These are phyloP conservation scores for Pterocarpus macrocarpus DNA, from an alignment of 306 rosid genomes.

Conservation along the genomic window DNA sequence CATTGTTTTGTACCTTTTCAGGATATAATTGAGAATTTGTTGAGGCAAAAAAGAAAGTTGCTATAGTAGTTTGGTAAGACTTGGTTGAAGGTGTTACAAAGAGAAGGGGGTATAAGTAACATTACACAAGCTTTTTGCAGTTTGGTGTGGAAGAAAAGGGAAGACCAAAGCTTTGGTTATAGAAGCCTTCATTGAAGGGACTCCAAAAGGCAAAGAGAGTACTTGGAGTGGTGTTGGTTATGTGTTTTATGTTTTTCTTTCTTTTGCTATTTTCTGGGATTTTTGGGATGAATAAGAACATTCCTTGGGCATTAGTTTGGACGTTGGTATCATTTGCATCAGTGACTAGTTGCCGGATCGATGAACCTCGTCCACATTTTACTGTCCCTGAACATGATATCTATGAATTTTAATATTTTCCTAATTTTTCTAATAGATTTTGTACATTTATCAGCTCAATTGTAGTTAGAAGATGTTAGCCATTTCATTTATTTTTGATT, in stretches of 20 bases:
- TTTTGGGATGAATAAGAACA: slow-evolving; percentile 19
- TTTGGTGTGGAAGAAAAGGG: slow-evolving; percentile 43
- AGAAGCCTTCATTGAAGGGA: slow-evolving; percentile 26
- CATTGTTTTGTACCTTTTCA: slow-evolving; percentile 7
- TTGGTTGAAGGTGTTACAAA: neutral
- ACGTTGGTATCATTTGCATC: slow-evolving; percentile 49
- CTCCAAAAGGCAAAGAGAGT: slow-evolving; percentile 11
- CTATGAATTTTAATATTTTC: slow-evolving; percentile 44
- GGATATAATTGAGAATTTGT: slow-evolving; percentile 38
- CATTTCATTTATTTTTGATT: neutral
- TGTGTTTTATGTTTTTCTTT: neutral
- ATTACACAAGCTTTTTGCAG: slow-evolving; percentile 18
- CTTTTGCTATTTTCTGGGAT: neutral
- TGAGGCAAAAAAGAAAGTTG: neutral
- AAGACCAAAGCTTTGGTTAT: slow-evolving; percentile 24
- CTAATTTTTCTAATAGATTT: slow-evolving; percentile 17
- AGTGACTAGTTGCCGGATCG: slow-evolving; percentile 42
- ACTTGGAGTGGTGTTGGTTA: neutral
- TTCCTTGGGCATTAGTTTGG: slow-evolving; percentile 42
- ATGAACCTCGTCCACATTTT: slow-evolving; percentile 47
- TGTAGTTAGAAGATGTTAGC: slow-evolving; percentile 6
- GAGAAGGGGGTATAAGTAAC: slow-evolving; percentile 17
- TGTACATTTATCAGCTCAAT: slow-evolving; percentile 47
- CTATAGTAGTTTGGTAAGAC: slow-evolving; percentile 18
- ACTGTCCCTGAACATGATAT: slow-evolving; percentile 42